These are phyloP conservation scores for Scutellaria galericulata DNA, from an alignment of 257 asterid species.

Conservation along the genomic window DNA sequence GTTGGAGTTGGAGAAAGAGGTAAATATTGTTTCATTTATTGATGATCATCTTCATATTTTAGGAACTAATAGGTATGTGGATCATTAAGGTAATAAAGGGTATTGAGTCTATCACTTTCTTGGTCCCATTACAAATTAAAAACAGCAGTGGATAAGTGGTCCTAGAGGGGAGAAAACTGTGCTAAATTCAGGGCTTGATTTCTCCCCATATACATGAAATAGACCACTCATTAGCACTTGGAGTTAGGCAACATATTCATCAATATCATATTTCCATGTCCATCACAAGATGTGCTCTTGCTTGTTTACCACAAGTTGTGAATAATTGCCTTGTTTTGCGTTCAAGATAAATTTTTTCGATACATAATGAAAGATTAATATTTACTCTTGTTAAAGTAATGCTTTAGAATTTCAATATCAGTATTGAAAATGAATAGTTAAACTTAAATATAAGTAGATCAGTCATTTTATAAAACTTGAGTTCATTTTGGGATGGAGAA, in stretches of 20 bases:
- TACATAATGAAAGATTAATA: too few species aligned
- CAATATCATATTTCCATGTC: background rate
- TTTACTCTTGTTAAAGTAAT: too few species aligned
- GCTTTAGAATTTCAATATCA: too few species aligned
- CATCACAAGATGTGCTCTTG: background rate
- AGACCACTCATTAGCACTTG: slow-evolving; percentile 27
- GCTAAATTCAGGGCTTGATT: slow-evolving; percentile 7
- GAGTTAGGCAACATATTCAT: slow-evolving; percentile 22
- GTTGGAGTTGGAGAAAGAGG: slow-evolving; percentile 48
- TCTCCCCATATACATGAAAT: background rate
- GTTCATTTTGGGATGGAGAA: too few species aligned
- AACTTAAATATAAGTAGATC: too few species aligned
- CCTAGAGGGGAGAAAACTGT: slow-evolving; percentile 17
- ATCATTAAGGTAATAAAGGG: background rate
- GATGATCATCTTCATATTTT: background rate
- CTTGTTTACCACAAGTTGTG: too few species aligned
- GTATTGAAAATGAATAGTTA: too few species aligned
- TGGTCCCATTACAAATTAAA: slow-evolving; percentile 26
- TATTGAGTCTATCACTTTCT: slow-evolving; percentile 39
- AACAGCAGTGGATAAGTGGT: slow-evolving; percentile 40
- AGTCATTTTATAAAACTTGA: too few species aligned
- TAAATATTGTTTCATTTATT: slow-evolving; percentile 15
- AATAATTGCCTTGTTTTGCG: too few species aligned
- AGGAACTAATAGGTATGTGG: slow-evolving; percentile 1
- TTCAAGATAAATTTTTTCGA: too few species aligned